Percentiles rank a stretch among this genome's conserved stretches.
phyloP scores from a whole-genome alignment of 306 rosid species.

The Vigna trinervia region DNA sequence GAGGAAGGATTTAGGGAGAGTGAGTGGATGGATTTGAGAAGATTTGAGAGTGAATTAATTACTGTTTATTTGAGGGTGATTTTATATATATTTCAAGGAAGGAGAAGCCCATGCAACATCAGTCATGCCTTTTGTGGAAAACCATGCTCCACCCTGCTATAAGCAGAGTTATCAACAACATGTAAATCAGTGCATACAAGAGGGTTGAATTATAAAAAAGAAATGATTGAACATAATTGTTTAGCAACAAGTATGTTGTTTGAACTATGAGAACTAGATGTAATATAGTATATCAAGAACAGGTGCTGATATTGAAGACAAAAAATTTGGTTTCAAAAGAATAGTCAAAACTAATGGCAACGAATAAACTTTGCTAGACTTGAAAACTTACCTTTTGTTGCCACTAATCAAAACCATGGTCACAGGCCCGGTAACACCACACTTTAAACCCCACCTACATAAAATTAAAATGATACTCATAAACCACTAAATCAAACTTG shows the following conservation, averaged over 20 bases:
- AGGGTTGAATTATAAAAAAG: slow-evolving; percentile 15
- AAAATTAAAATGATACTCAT: slow-evolving; percentile 9
- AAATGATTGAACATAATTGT: neutral
- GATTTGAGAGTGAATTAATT: no score
- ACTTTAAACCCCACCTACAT: slow-evolving; percentile 47
- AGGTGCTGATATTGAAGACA: slow-evolving; percentile 19
- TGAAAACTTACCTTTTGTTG: slow-evolving; percentile 47
- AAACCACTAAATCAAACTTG: neutral
- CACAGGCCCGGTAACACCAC: slow-evolving; percentile 10
- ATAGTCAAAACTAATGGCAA: slow-evolving; percentile 22
- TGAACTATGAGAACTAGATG: neutral
- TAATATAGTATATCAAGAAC: neutral
- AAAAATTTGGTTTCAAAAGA: neutral
- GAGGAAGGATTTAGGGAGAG: no score
- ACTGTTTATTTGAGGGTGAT: no score
- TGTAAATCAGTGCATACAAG: neutral
- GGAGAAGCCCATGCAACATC: no score
- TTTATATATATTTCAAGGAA: no score
- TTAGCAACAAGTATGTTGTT: neutral
- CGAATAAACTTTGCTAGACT: neutral
- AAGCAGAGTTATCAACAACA: no score
- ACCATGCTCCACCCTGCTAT: no score
- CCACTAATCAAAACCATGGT: slow-evolving; percentile 63
- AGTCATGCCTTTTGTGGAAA: no score
- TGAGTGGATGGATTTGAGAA: no score